Evolutionary conservation across 805 yeast species (phyloP).

Genomic region (Candida koratica): DNA sequence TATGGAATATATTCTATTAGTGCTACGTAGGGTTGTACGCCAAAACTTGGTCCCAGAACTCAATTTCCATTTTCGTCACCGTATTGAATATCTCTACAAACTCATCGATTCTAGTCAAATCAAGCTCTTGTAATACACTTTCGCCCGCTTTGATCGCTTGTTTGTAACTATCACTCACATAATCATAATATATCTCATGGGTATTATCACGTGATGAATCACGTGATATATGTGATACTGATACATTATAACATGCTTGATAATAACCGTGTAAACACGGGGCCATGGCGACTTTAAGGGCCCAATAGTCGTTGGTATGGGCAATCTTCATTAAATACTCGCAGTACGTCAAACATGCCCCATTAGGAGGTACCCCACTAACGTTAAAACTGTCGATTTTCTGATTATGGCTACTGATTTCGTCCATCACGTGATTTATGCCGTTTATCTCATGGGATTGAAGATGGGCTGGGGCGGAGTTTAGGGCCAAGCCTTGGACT

Average conservation of each 20-base stretch:
- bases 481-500: slow-evolving; percentile 60
- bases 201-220: slow-evolving; percentile 32
- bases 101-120: slow-evolving; percentile 41
- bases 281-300: slow-evolving; percentile 62
- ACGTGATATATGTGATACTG: slow-evolving; percentile 8
- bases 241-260: slow-evolving; percentile 41
- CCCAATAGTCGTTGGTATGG: slow-evolving; percentile 53
- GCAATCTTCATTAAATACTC: slow-evolving; percentile 56
- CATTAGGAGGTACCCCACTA: slow-evolving; percentile 44
- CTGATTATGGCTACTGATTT: slow-evolving; percentile 51
- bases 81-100: slow-evolving; percentile 55
- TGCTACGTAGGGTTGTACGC: too few relatives aligned
- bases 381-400: slow-evolving; percentile 47
- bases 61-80: slow-evolving; percentile 58
- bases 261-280: slow-evolving; percentile 77
- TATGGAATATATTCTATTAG: too few relatives aligned
- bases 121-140: slow-evolving; percentile 42
- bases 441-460: slow-evolving; percentile 50
- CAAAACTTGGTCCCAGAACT: slow-evolving; percentile 60
- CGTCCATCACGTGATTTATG: slow-evolving; percentile 49
- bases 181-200: slow-evolving; percentile 59
- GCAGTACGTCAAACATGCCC: slow-evolving; percentile 59
- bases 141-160: slow-evolving; percentile 52
- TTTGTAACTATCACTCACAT: slow-evolving; percentile 54
- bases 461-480: slow-evolving; percentile 53